Evolutionary conservation across 2,329 filamentous ascomycete genomes (phyloP).

Genomic region (Fusarium stilboides): DNA sequence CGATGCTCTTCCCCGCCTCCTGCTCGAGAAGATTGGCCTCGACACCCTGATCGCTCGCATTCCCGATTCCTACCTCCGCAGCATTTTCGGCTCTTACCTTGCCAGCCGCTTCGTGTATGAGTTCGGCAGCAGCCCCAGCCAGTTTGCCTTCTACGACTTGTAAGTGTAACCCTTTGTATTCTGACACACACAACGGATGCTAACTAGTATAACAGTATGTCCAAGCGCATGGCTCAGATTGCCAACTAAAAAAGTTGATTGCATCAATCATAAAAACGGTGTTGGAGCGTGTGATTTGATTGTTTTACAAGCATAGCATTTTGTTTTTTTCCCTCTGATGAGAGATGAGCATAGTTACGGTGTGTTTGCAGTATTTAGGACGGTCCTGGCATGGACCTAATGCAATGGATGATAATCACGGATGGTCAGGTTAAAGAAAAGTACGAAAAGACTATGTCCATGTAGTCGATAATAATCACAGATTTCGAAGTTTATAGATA

Average conservation of each 20-base stretch:
- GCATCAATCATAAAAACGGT: conserved; percentile 35
- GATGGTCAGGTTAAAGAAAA: conserved; percentile 51
- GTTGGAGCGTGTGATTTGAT: conserved; percentile 41
- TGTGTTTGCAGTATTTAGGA: conserved; percentile 49
- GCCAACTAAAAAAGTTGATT: conserved; percentile 37
- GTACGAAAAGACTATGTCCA: conserved; percentile 46
- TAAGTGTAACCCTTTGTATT: conserved; percentile 65
- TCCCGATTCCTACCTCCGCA: conserved; percentile 90
- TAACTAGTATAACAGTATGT: conserved; percentile 69
- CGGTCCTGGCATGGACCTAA: conserved; percentile 47
- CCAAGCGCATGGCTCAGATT: conserved; percentile 72
- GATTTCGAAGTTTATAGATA: conserved; percentile 37
- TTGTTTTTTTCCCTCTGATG: conserved; percentile 39
- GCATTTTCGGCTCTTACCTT: conserved; percentile 96
- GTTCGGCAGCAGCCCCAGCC: conserved; percentile 91
- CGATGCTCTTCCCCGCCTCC: conserved; percentile 87
- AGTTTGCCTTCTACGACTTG: conserved; percentile 99
- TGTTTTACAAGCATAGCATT: conserved; percentile 49
- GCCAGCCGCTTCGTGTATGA: conserved; percentile 97
- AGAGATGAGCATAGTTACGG: conserved; percentile 48
- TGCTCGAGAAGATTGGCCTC: conserved; percentile 91
- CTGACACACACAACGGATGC: conserved; percentile 26
- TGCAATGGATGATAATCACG: conserved; percentile 32
- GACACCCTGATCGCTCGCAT: conserved; percentile 90
- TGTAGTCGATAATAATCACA: conserved; percentile 47